These are phyloP conservation scores for Trichophyton equinum DNA, from an alignment of 2,329 filamentous ascomycete genomes.

Conservation along the genomic window DNA sequence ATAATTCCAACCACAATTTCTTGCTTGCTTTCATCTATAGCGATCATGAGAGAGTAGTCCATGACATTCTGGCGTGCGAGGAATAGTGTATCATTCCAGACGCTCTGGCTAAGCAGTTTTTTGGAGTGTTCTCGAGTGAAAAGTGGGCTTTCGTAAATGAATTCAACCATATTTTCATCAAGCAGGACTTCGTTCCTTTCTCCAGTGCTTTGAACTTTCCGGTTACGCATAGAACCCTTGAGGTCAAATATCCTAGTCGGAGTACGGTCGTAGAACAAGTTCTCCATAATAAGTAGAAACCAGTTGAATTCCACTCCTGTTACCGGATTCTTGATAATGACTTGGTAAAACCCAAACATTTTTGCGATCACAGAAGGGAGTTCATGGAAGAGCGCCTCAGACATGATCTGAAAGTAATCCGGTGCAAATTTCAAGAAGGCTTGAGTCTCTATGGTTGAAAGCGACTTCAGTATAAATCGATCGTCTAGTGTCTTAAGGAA, in stretches of 20 bases:
- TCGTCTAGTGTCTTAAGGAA: constrained; percentile 96
- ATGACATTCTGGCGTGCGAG: constrained; percentile 91
- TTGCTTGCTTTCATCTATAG: constrained; percentile 77
- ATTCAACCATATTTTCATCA: constrained; percentile 98
- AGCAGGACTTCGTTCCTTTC: constrained; percentile 92
- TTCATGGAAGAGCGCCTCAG: constrained; percentile 87
- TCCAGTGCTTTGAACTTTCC: constrained; percentile 89
- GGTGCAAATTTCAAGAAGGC: constrained; percentile 93
- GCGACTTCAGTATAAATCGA: constrained; percentile 79
- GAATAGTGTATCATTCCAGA: constrained; percentile 97
- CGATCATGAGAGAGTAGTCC: constrained; percentile 98
- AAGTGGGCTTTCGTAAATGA: constrained; percentile 92
- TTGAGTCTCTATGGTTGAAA: constrained; percentile 81
- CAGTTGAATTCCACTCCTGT: constrained; percentile 91
- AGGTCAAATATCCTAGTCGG: constrained; percentile 88
- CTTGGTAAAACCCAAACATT: constrained; percentile 97
- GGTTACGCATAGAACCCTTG: constrained; percentile 96
- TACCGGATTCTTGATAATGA: constrained; percentile 87
- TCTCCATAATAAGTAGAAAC: constrained; percentile 92
- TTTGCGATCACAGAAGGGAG: constrained; percentile 95
- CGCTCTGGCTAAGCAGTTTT: constrained; percentile 76
- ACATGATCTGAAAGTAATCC: constrained; percentile 95
- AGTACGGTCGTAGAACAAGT: constrained; percentile 88
- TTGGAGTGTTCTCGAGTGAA: constrained; percentile 95
- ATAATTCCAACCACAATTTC: constrained; percentile 97